Conservation (phyloP, 345 rosid species). For the Boechera retrofracta region DNA sequence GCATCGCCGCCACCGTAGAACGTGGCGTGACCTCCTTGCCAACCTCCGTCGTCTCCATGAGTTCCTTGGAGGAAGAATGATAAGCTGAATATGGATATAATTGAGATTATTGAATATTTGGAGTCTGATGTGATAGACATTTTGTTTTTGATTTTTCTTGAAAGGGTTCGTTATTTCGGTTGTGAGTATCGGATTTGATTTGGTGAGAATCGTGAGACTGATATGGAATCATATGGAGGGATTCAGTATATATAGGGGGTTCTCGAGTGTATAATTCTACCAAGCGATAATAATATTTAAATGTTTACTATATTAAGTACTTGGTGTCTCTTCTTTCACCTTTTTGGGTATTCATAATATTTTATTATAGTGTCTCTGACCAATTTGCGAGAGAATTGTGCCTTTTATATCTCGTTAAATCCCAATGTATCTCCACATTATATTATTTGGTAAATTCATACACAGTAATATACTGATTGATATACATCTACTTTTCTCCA, state of each 20-base stretch:
- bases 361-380: slow-evolving; percentile 21
- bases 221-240: slow-evolving; percentile 32
- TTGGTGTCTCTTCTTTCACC: slow-evolving; percentile 21
- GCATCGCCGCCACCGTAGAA: slow-evolving; percentile 87
- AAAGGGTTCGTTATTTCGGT: slow-evolving; percentile 38
- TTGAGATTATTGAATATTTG: slow-evolving; percentile 25
- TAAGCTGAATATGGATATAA: slow-evolving; percentile 17
- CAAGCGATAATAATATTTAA: background rate
- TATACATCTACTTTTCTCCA: slow-evolving; percentile 1
- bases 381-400: slow-evolving; percentile 31
- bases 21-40: slow-evolving; percentile 77
- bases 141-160: background rate
- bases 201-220: slow-evolving; percentile 9
- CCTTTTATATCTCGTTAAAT: slow-evolving; percentile 30
- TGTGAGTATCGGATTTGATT: slow-evolving; percentile 26
- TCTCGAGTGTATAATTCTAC: slow-evolving; percentile 25
- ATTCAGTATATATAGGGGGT: slow-evolving; percentile 29
- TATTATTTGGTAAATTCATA: background rate
- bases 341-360: slow-evolving; percentile 23
- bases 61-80: slow-evolving; percentile 40
- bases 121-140: slow-evolving; percentile 25
- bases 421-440: background rate
- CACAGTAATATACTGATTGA: background rate
- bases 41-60: slow-evolving; percentile 66
- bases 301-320: background rate